These are phyloP conservation scores for Plantago ovata DNA, from an alignment of 257 asterid species.

Conservation along the genomic window DNA sequence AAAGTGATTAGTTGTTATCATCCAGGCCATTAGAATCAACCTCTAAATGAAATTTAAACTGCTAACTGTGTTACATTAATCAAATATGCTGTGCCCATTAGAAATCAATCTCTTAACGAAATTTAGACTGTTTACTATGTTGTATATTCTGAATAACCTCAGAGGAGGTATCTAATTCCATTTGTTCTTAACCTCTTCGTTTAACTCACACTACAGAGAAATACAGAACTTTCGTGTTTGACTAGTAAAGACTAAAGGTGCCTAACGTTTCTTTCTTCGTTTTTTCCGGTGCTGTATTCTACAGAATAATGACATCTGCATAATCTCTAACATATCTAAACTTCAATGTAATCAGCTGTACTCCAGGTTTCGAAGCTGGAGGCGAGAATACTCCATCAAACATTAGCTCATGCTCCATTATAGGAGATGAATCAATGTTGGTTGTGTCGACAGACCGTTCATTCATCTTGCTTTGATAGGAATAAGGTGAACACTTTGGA, in stretches of 20 bases:
- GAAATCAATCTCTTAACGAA: too few relatives aligned
- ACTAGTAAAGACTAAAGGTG: not conserved
- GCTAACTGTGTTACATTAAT: too few relatives aligned
- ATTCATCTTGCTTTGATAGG: conserved; percentile 75
- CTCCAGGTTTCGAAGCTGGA: conserved; percentile 84
- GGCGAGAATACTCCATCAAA: conserved; percentile 82
- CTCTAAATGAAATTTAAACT: too few relatives aligned
- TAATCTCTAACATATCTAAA: not conserved
- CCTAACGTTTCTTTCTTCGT: not conserved
- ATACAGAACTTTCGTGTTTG: not conserved
- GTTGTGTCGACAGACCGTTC: conserved; percentile 72
- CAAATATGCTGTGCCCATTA: too few relatives aligned
- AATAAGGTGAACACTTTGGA: conserved; percentile 70
- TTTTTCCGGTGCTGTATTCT: not conserved
- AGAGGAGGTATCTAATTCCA: not conserved
- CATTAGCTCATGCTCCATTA: conserved; percentile 70
- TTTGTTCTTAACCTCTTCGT: not conserved
- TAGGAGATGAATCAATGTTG: conserved; percentile 62
- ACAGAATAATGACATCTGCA: too few relatives aligned
- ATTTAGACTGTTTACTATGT: too few relatives aligned
- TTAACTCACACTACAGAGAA: not conserved
- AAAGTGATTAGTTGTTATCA: not conserved
- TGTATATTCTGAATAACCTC: too few relatives aligned
- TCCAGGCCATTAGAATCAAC: too few relatives aligned
- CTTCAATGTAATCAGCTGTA: not conserved